These are phyloP conservation scores for Arthrobotrys sphaeroides DNA, from an alignment of 2,329 filamentous ascomycete genomes.

Conservation along the genomic window DNA sequence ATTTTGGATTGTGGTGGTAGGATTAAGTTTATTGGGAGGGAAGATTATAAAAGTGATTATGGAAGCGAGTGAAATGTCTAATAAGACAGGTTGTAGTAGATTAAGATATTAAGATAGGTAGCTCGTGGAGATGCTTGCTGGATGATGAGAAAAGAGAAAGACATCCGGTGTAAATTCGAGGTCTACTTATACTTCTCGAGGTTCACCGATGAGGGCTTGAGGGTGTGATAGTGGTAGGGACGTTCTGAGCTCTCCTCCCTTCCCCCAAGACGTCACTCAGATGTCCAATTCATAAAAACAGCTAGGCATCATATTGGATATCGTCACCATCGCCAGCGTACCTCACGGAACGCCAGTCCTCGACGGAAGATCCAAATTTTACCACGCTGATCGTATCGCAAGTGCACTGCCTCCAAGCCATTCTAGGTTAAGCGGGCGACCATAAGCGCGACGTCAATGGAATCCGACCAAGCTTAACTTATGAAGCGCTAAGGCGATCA, in stretches of 20 bases:
- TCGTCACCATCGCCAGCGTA: too few relatives aligned
- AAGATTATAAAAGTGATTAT: background rate
- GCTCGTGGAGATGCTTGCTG: background rate
- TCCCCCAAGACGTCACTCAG: too few relatives aligned
- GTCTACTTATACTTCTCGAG: conserved; percentile 40
- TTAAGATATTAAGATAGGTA: background rate
- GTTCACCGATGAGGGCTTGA: too few relatives aligned
- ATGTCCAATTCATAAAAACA: background rate
- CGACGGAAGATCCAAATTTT: background rate
- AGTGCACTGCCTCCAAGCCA: background rate
- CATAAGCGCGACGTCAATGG: conserved; percentile 8
- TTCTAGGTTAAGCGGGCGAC: background rate
- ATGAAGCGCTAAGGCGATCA: conserved; percentile 16
- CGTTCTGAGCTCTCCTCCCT: too few relatives aligned
- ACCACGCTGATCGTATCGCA: conserved; percentile 32
- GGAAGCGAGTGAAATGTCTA: conserved; percentile 23
- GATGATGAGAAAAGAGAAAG: conserved; percentile 2
- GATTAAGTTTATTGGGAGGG: conserved; percentile 1
- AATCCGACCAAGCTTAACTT: background rate
- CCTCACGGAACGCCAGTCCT: background rate
- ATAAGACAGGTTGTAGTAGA: background rate
- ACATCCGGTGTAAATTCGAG: background rate
- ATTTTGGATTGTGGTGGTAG: conserved; percentile 11
- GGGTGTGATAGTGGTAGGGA: too few relatives aligned
- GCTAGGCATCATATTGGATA: conserved; percentile 1